Conservation (phyloP, 495 filamentous ascomycete genomes). For the Hypomontagnella monticulosa region DNA sequence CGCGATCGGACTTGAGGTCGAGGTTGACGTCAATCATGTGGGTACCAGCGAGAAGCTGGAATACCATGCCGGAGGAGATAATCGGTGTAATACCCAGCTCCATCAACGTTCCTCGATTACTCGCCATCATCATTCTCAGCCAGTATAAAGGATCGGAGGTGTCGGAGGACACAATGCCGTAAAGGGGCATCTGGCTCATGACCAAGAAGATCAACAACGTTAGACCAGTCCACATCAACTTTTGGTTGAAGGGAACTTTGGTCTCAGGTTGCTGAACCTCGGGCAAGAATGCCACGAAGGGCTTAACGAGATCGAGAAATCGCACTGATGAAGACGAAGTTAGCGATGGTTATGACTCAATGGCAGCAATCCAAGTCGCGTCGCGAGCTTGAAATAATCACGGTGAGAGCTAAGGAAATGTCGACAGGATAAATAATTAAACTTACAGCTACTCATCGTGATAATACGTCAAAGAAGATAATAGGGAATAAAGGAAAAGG, state of each 20-base stretch:
- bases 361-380: conserved; percentile 50
- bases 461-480: conserved; percentile 54
- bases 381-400: conserved; percentile 42
- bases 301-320: conserved; percentile 99
- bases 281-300: conserved; percentile 97
- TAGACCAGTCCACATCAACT: conserved; percentile 99
- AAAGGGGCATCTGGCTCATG: conserved; percentile 99
- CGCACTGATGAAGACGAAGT: conserved; percentile 72
- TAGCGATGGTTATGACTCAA: conserved; percentile 45
- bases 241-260: conserved; percentile 98
- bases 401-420: conserved; percentile 44
- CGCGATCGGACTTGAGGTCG: conserved; percentile 98
- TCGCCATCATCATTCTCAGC: conserved; percentile 99
- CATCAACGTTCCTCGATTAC: conserved; percentile 99
- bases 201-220: conserved; percentile 98
- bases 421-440: conserved; percentile 39
- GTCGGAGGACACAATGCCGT: conserved; percentile 96
- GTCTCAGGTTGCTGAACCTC: conserved; percentile 97
- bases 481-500: conserved; percentile 54
- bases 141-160: conserved; percentile 98
- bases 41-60: conserved; percentile 99
- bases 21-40: conserved; percentile 99
- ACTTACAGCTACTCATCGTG: conserved; percentile 68
- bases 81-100: conserved; percentile 99
- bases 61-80: conserved; percentile 99